Evolutionary conservation across 148 eudicot genomes (phyloP), one percentile per base, ranked within the genome.

Genomic region (Selenicereus undatus): DNA sequence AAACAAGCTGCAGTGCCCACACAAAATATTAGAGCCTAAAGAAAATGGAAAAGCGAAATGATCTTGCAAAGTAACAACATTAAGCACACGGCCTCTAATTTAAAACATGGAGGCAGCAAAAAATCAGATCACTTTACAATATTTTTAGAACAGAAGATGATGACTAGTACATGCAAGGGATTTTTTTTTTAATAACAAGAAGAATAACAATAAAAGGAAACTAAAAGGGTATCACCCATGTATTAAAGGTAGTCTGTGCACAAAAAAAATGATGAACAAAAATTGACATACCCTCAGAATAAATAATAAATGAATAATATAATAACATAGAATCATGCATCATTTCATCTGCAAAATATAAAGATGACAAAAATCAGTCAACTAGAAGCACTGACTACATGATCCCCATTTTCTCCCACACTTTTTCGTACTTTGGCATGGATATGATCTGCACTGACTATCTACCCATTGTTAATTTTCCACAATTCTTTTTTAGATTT

Each of bases 1-100:
- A 92, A 68, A 94, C 90, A 83, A 94, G 92, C 98, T 94, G 91
- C 79, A 77, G 86, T 48, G n/a, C 8, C 48, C 60, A 36, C 26
- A 27, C 76, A 43, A 26, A 69, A 29, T 9, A 24, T 76, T 43
- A 76, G 69, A 11, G 48, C 79, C 75, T 39, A 50, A 58, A 56
- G 60, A 62, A 79, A 29, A 43, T 58, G 39, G 36, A 16, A 35
- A 48, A 27, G 45, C 50, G 26, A 16, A 4, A 43, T 42, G 64
- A 73, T 3, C n/a, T 21, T 66, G 24, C 35, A 13, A 76, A 66
- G n/a, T 65, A 65, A 26, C 5, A 45, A 73, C 43, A 39, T 39
- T 39, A 39, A 39, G 43, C 32, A 35, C 11, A 43, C 32, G 13
- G 66, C 45, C 24, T 79, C 32, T n/a, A 69, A 64, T 65, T 62